phyloP scores from a whole-genome alignment of 2,329 filamentous ascomycete species.

The Fusarium tuaranense region DNA sequence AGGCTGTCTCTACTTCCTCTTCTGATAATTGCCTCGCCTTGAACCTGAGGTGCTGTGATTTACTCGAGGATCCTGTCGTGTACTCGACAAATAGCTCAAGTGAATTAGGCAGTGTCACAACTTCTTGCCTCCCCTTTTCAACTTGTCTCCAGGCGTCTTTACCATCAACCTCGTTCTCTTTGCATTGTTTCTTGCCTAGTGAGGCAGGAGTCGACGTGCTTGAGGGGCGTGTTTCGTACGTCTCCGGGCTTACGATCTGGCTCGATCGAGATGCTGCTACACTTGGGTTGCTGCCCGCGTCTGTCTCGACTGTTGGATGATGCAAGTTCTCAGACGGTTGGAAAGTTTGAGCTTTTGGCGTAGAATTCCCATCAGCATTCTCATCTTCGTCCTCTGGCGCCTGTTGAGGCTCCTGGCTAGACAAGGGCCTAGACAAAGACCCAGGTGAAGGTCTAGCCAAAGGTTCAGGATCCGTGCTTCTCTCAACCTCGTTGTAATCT shows the following conservation, averaged over 20 bases:
- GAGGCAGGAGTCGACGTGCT: background rate
- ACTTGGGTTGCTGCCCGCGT: background rate
- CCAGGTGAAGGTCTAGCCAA: background rate
- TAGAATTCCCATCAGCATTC: background rate
- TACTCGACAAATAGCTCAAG: constrained; percentile 28
- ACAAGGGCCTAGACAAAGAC: too few relatives aligned
- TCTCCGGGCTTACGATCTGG: background rate
- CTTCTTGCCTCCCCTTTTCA: background rate
- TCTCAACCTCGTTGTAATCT: background rate
- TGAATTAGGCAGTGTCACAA: background rate
- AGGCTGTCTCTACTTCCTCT: background rate
- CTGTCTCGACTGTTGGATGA: background rate
- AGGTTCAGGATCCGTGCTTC: background rate
- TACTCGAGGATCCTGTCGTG: constrained; percentile 4
- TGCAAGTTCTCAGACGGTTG: background rate
- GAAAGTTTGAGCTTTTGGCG: background rate
- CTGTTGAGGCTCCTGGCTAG: background rate
- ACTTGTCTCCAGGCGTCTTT: constrained; percentile 5
- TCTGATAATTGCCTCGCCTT: constrained; percentile 14
- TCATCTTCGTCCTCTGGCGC: background rate
- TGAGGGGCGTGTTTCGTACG: background rate
- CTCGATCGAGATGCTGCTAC: background rate
- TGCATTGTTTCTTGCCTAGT: background rate
- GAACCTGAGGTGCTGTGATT: constrained; percentile 2
- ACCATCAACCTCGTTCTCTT: background rate